Percentiles rank a stretch among this genome's conserved stretches.
phyloP scores from a whole-genome alignment of 768 basidiomycete genomes.

The Boletus bicolor region DNA sequence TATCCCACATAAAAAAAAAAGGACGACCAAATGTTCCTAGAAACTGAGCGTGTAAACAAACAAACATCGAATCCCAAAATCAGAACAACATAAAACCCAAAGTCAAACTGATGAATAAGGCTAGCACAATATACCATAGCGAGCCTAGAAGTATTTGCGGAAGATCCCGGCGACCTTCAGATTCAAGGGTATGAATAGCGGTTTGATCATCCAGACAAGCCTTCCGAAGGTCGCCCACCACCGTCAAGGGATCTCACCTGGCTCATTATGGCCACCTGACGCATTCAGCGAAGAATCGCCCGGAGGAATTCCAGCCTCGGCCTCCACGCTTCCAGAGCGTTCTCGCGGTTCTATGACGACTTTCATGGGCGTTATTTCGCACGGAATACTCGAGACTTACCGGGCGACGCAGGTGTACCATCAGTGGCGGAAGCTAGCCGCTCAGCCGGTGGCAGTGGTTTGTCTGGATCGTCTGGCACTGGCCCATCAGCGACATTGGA shows the following conservation, averaged over 20 bases:
- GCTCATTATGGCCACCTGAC: constrained; percentile 13
- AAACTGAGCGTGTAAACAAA: constrained; percentile 5
- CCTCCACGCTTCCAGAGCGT: background rate
- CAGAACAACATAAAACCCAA: constrained; percentile 24
- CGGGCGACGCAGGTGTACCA: background rate
- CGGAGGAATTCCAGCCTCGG: background rate
- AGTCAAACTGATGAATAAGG: constrained; percentile 24
- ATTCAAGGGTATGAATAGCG: constrained; percentile 39
- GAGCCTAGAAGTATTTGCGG: constrained; percentile 38
- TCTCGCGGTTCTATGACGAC: constrained; percentile 16
- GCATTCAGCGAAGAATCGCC: constrained; percentile 9
- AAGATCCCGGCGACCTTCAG: constrained; percentile 50
- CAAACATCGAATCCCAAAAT: constrained; percentile 17
- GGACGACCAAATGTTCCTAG: background rate
- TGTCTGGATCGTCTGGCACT: constrained; percentile 12
- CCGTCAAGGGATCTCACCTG: constrained; percentile 39
- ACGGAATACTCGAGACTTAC: constrained; percentile 11
- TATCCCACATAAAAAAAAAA: constrained; percentile 17
- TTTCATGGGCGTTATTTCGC: constrained; percentile 6
- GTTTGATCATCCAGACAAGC: constrained; percentile 41
- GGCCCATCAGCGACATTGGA: constrained; percentile 9
- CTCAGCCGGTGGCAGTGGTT: background rate
- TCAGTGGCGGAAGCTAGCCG: background rate
- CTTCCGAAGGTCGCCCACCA: constrained; percentile 48
- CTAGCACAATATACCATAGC: constrained; percentile 18